A percentile compares a stretch with the other conserved stretches of the same genome.
phyloP scores from a whole-genome alignment of 139 green algal species.

The Axilococcus clingmanii region DNA sequence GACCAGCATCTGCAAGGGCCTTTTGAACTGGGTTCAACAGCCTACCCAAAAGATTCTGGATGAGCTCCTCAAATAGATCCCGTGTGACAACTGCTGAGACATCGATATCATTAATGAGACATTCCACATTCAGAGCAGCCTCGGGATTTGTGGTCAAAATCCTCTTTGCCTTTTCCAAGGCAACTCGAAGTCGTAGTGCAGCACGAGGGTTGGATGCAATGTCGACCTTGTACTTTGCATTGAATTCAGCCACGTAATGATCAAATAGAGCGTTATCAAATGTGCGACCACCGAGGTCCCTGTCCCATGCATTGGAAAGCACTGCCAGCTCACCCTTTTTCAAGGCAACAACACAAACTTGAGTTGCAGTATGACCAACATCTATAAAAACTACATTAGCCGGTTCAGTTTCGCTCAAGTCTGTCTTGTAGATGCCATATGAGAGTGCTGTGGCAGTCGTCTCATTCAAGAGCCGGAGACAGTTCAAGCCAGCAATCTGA shows the following conservation, averaged over 20 bases:
- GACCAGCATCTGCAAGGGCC: slow-evolving; percentile 52
- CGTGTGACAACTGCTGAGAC: slow-evolving; percentile 53
- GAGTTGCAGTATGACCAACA: slow-evolving; percentile 75
- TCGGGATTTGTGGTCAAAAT: slow-evolving; percentile 86
- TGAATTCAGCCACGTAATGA: slow-evolving; percentile 84
- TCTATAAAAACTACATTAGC: slow-evolving; percentile 93
- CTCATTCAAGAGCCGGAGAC: slow-evolving; percentile 92
- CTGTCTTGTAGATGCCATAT: slow-evolving; percentile 99
- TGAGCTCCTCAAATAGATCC: slow-evolving; percentile 85
- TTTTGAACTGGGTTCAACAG: slow-evolving; percentile 20
- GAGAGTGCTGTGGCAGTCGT: slow-evolving; percentile 89
- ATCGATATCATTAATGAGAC: slow-evolving; percentile 91
- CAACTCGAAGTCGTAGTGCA: slow-evolving; percentile 70
- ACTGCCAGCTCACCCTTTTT: slow-evolving; percentile 82
- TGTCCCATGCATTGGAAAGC: slow-evolving; percentile 81
- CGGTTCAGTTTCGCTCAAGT: slow-evolving; percentile 79
- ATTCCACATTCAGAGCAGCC: slow-evolving; percentile 85
- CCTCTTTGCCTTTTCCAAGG: slow-evolving; percentile 80
- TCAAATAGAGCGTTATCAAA: slow-evolving; percentile 90
- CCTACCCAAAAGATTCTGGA: slow-evolving; percentile 43
- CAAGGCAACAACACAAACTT: slow-evolving; percentile 89
- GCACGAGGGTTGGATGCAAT: slow-evolving; percentile 68
- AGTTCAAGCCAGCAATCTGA: slow-evolving; percentile 75
- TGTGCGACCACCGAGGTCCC: slow-evolving; percentile 78
- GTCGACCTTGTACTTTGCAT: slow-evolving; percentile 77